A percentile compares a stretch with the other conserved stretches of the same genome.
Conservation (phyloP, 768 basidiomycete genomes). For the Mycena crocata region DNA sequence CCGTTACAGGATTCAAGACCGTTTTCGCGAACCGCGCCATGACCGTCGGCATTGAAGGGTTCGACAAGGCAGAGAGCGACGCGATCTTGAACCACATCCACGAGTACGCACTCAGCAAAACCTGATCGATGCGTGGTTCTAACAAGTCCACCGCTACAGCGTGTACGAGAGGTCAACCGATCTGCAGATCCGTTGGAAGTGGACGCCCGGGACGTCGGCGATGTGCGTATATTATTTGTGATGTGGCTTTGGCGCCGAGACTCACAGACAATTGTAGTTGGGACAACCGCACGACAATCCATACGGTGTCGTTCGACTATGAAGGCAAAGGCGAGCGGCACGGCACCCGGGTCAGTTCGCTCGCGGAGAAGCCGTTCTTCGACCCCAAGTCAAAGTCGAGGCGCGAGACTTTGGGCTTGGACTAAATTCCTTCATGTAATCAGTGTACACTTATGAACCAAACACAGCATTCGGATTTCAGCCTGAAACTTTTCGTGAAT, state of each 20-base stretch:
- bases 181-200: conserved; percentile 46
- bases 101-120: conserved; percentile 17
- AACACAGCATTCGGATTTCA: background rate
- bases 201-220: conserved; percentile 47
- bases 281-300: conserved; percentile 45
- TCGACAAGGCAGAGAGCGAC: conserved; percentile 49
- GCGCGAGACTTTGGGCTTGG: conserved; percentile 34
- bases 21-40: conserved; percentile 50
- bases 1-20: conserved; percentile 52
- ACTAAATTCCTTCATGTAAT: too few species aligned
- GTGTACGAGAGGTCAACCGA: conserved; percentile 50
- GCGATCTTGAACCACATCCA: conserved; percentile 48
- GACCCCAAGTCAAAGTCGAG: conserved; percentile 39
- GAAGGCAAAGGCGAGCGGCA: conserved; percentile 39
- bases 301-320: conserved; percentile 42
- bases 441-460: too few species aligned
- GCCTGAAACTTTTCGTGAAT: background rate
- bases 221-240: conserved; percentile 44
- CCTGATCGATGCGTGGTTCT: background rate
- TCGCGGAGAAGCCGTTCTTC: conserved; percentile 52
- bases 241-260: background rate
- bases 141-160: conserved; percentile 13
- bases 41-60: conserved; percentile 49
- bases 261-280: conserved; percentile 10
- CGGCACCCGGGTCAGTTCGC: conserved; percentile 49